These are phyloP conservation scores for Aspergillus arachidicola DNA, from an alignment of 2,329 filamentous ascomycete genomes.

Conservation along the genomic window DNA sequence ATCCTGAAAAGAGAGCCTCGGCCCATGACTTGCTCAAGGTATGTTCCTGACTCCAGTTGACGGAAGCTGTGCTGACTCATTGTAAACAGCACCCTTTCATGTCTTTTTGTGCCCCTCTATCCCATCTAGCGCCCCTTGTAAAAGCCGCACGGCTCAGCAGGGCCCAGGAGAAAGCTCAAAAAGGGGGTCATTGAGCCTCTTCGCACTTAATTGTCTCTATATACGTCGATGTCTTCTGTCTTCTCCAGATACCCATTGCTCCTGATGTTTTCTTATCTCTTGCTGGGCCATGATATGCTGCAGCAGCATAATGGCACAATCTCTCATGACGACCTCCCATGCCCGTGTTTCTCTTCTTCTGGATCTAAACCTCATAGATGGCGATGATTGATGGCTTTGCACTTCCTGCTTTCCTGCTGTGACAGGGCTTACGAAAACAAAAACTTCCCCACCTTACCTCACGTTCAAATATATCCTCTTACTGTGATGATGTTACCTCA, in stretches of 20 bases:
- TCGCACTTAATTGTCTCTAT: constrained; percentile 26
- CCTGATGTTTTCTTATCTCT: constrained; percentile 22
- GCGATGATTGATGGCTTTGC: constrained; percentile 26
- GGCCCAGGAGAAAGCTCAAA: constrained; percentile 79
- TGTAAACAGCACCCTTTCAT: constrained; percentile 73
- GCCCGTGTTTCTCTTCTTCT: constrained; percentile 11
- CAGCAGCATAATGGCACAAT: constrained; percentile 22
- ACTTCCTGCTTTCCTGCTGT: constrained; percentile 4
- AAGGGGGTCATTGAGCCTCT: constrained; percentile 48
- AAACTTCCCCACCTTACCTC: constrained; percentile 6
- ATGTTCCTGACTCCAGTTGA: constrained; percentile 43
- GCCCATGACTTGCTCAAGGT: constrained; percentile 92
- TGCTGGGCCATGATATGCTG: constrained; percentile 22
- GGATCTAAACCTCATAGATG: constrained; percentile 26
- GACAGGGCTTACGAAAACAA: constrained; percentile 8
- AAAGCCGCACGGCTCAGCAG: constrained; percentile 81
- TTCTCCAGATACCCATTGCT: constrained; percentile 32
- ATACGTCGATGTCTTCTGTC: constrained; percentile 32
- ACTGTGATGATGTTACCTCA: constrained; percentile 10
- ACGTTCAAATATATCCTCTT: constrained; percentile 1
- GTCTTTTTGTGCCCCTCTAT: constrained; percentile 72
- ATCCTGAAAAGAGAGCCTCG: constrained; percentile 93
- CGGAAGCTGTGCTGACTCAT: constrained; percentile 18
- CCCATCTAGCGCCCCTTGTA: constrained; percentile 82
- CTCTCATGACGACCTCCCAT: constrained; percentile 11